Conservation (phyloP, 441 rosid species). For the Geranium incanum region DNA sequence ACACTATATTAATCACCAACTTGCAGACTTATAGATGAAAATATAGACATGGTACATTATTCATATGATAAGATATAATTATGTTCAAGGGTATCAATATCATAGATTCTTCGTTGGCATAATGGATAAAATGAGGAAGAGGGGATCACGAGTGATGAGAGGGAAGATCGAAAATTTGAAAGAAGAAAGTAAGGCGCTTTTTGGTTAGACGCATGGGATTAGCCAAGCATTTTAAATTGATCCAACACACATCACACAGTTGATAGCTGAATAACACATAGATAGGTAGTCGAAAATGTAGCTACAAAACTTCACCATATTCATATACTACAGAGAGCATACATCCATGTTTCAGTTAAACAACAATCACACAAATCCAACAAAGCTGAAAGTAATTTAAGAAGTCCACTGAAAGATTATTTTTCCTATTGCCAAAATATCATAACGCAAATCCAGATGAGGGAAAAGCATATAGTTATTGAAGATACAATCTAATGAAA, state of each 20-base stretch:
- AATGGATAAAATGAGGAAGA: too few relatives aligned
- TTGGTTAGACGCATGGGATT: too few relatives aligned
- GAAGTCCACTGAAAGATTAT: neutral
- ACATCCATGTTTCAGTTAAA: neutral
- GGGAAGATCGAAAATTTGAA: too few relatives aligned
- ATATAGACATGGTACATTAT: too few relatives aligned
- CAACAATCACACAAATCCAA: neutral
- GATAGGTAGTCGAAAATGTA: neutral
- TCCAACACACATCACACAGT: neutral
- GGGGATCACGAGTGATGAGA: too few relatives aligned
- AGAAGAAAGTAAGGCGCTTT: too few relatives aligned
- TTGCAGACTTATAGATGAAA: too few relatives aligned
- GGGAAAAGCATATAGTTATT: neutral
- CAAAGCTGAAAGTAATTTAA: neutral
- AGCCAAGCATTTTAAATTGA: neutral
- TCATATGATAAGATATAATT: too few relatives aligned
- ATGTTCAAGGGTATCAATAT: neutral
- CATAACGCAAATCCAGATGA: neutral
- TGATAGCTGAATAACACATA: neutral
- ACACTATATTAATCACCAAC: neutral
- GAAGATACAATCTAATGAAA: neutral
- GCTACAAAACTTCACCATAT: neutral
- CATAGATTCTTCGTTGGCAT: neutral
- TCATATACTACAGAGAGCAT: neutral
- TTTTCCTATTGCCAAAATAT: neutral